Conservation (phyloP, 768 basidiomycete genomes). For the Fistulinella prunicolor region DNA sequence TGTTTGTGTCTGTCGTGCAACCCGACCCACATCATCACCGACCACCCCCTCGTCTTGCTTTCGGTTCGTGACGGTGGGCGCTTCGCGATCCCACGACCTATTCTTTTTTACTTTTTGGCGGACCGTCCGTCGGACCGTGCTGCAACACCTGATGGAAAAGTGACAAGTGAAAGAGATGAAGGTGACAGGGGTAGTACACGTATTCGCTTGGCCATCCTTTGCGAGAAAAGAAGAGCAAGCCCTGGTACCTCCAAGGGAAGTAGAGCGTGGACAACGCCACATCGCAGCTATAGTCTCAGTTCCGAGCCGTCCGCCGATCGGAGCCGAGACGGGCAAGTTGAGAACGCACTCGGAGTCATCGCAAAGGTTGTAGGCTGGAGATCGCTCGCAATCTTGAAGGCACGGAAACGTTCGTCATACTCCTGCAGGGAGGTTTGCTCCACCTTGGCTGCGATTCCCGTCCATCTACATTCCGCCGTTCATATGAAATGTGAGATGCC, state of each 20-base stretch:
- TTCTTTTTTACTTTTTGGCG: conserved; percentile 45
- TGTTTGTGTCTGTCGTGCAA: conserved; percentile 85
- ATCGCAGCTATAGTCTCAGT: not conserved
- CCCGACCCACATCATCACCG: conserved; percentile 65
- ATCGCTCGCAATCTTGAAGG: no score
- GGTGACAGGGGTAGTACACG: conserved; percentile 83
- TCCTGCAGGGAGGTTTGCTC: conserved; percentile 39
- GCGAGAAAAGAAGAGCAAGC: conserved; percentile 61
- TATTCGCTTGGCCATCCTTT: conserved; percentile 83
- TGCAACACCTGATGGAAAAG: conserved; percentile 64
- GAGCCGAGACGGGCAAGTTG: not conserved
- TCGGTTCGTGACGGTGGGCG: conserved; percentile 56
- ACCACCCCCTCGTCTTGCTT: conserved; percentile 61
- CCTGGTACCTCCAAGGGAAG: conserved; percentile 73
- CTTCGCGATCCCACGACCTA: conserved; percentile 72
- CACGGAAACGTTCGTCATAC: conserved; percentile 46
- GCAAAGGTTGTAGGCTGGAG: no score
- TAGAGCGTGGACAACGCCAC: conserved; percentile 44
- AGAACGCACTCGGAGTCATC: not conserved
- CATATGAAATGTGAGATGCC: not conserved
- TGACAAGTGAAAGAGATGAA: conserved; percentile 55
- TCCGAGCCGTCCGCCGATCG: not conserved
- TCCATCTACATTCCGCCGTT: not conserved
- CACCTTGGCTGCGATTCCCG: not conserved
- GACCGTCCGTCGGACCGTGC: conserved; percentile 64